These are phyloP conservation scores for Penicillium malachiteum DNA, from an alignment of 495 filamentous ascomycete species.

Conservation along the genomic window DNA sequence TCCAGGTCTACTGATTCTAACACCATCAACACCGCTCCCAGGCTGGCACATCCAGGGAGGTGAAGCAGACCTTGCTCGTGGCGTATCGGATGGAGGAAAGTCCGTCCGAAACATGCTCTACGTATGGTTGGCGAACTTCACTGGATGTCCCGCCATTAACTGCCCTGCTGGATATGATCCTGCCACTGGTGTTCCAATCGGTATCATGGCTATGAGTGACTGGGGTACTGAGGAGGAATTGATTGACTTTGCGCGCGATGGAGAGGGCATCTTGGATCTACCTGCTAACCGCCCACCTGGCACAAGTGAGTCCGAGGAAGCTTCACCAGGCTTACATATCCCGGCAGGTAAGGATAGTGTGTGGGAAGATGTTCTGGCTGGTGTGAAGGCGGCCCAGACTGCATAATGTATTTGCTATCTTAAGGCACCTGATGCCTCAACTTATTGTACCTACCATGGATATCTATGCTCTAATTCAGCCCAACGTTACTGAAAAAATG, in stretches of 20 bases:
- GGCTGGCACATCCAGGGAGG: constrained; percentile 66
- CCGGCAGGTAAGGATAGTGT: constrained; percentile 20
- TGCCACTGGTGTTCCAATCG: constrained; percentile 64
- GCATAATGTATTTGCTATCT: background rate
- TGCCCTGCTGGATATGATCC: constrained; percentile 72
- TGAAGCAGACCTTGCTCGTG: constrained; percentile 56
- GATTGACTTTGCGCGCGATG: constrained; percentile 70
- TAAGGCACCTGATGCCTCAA: too few species aligned
- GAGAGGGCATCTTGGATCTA: constrained; percentile 53
- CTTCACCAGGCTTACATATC: constrained; percentile 19
- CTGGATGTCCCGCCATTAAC: constrained; percentile 74
- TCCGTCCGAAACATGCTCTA: constrained; percentile 82
- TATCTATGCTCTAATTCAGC: background rate
- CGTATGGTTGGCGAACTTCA: constrained; percentile 83
- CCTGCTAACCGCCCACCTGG: constrained; percentile 11
- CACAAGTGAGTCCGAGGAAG: background rate
- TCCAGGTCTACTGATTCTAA: constrained; percentile 76
- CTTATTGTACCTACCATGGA: background rate
- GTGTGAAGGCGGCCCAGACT: constrained; percentile 17
- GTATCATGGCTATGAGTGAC: constrained; percentile 86
- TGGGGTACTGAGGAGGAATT: constrained; percentile 85
- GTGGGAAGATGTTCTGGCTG: constrained; percentile 42
- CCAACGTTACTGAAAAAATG: too few species aligned
- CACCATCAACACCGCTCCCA: constrained; percentile 73
- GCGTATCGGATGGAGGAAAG: constrained; percentile 70